Evolutionary conservation across 495 filamentous ascomycete genomes (phyloP).

Genomic region (Penicillium psychrofluorescens): DNA sequence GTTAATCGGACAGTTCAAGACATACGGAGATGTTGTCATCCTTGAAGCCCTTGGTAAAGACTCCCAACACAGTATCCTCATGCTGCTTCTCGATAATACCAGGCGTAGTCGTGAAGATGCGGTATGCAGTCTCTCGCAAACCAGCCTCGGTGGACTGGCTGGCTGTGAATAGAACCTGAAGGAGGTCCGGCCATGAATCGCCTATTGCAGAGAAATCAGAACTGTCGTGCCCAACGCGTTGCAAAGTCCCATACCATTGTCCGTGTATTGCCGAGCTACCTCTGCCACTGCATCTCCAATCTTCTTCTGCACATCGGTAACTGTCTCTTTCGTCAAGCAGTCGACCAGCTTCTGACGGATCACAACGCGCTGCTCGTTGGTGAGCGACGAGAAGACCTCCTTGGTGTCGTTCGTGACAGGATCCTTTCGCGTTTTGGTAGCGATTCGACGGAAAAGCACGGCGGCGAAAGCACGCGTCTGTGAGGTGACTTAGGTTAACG

Average conservation of each 20-base stretch:
- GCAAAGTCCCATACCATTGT: conserved; percentile 59
- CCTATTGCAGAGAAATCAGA: conserved; percentile 35
- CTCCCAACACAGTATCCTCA: conserved; percentile 71
- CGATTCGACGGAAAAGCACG: conserved; percentile 89
- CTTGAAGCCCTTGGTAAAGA: conserved; percentile 86
- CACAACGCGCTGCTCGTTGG: conserved; percentile 57
- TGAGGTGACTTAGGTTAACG: neutral
- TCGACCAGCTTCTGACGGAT: conserved; percentile 79
- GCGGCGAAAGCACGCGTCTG: conserved; percentile 85
- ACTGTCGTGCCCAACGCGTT: neutral
- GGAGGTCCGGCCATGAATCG: conserved; percentile 84
- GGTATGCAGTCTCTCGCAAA: conserved; percentile 82
- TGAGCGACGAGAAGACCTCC: conserved; percentile 77
- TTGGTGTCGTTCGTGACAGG: conserved; percentile 59
- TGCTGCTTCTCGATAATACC: conserved; percentile 96
- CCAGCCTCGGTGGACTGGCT: conserved; percentile 76
- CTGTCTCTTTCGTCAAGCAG: conserved; percentile 62
- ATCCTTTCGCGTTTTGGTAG: conserved; percentile 76
- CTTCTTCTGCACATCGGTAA: conserved; percentile 76
- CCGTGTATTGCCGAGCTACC: conserved; percentile 87
- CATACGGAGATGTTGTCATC: conserved; percentile 74
- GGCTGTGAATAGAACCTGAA: conserved; percentile 74
- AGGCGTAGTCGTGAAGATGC: conserved; percentile 91
- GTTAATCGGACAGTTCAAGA: neutral
- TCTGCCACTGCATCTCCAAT: conserved; percentile 95